Base-by-base conservation (phyloP, 2,329 filamentous ascomycete genomes). In the Colletotrichum tabaci region DNA sequence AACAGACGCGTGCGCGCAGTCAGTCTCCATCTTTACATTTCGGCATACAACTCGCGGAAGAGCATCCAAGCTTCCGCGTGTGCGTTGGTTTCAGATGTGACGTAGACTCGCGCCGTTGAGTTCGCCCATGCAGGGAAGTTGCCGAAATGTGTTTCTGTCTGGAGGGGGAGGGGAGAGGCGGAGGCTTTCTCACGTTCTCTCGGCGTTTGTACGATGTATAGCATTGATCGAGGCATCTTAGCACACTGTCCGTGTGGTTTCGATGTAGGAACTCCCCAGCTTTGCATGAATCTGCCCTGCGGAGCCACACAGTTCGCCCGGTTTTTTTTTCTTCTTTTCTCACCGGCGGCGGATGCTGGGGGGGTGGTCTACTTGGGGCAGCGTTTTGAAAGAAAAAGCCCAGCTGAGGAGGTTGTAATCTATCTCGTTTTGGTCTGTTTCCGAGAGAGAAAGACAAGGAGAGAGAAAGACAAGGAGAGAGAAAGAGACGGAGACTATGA, bases 11-110 rank as follows among this genome's bases (percentile, higher is more conserved):
- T 30, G 38, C 53, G 23, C 40, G 2, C 26, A 4, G 23, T 26
- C 46, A 40, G 30, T 30, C n/a, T 42, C 26, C 67, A 42, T 52
- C 68, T 53, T 62, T 38, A 47, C 58, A 57, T 57, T 38, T 21
- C 26, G 26, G 26, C 26, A 26, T 26, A 26, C 4, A 26, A 23
- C 46, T 23, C 52, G 13, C 38, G 16, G 35, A 42, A 26, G 18
- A 21, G 58, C 58, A 61, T 30, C 30, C 38, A 50, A 62, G 46
- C 65, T 68, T 30, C 65, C 58, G 65, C 58, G 66, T 38, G 52
- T 68, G 57, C 69, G 44, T 72, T 55, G 35, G 69, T 72, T 72
- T 72, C 69, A 72, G 58, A 63, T 55, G 66, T 72, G 69, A 72
- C 69, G 69, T 72, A 66, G 65, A 30, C 38, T 9, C 38, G 52